Evolutionary conservation across 441 rosid genomes (phyloP), one percentile per base, ranked within the genome.

Genomic region (Adansonia gregorii): DNA sequence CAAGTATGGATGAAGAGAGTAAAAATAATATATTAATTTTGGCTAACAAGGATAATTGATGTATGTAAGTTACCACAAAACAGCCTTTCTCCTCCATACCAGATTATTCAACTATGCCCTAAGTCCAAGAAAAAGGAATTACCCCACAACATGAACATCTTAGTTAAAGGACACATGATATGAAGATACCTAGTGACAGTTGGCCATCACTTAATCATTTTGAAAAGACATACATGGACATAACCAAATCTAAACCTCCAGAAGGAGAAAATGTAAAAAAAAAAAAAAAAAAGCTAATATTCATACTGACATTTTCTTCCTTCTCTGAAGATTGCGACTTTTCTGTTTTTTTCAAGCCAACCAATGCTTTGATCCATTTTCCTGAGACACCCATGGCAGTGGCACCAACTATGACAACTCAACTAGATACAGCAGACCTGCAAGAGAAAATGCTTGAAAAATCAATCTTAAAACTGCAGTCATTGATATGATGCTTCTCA

Each of bases 321-420:
- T 84, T 89, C 68, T 86, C 87, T 17, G 89, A 88, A 71, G 97
- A 90, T 22, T 60, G 88, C 11, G 92, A 89, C 84, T 91, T 94
- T 75, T 92, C 97, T 43, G 93, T 82, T 85, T 90, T 93, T 79
- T 86, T 90, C 79, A 92, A 85, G 79, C 98, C 94, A 83, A 96
- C 90, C 84, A 94, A 85, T 73, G 98, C 92, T 86, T 86, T 94
- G 78, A 96, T 85, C 99, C 99, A 94, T 90, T 92, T 96, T 58
- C 98, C 97, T 0, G 98, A 87, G 79, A 91, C 94, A 76, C 98
- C 99, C 99, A 96, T 96, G 80, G 54, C 51, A 39, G 94, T 96
- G 80, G 54, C 51, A 39, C 43, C 55, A 65, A 66, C 14, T 19
- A 54, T 41, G 12, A 76, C 22, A 67, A 76, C 75, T 67, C 78